A percentile compares a stretch with the other conserved stretches of the same genome.
Conservation (phyloP, 2,329 filamentous ascomycete species). For the Colletotrichum neosansevieriae region DNA sequence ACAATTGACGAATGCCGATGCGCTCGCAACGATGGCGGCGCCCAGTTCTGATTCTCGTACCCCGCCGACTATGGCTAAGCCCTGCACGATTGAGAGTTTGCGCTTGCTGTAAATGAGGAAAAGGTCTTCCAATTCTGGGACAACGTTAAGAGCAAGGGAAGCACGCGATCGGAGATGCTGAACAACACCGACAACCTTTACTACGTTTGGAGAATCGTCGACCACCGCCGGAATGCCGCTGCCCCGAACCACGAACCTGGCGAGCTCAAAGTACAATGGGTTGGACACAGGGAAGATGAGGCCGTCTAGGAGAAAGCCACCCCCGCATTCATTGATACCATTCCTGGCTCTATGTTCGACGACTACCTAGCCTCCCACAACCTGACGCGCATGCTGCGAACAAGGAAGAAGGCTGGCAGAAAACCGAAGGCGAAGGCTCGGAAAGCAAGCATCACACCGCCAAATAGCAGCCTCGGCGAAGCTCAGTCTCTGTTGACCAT, state of each 20-base stretch:
- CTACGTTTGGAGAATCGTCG: background rate
- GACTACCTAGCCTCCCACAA: background rate
- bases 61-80: background rate
- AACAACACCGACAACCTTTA: background rate
- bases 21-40: background rate
- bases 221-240: background rate
- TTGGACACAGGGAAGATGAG: conserved; percentile 3
- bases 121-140: background rate
- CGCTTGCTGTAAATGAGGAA: background rate
- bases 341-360: background rate
- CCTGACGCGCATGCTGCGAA: conserved; percentile 1
- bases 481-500: background rate
- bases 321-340: background rate
- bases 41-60: background rate
- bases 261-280: background rate
- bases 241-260: background rate
- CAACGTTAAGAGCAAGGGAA: background rate
- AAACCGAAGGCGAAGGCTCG: background rate
- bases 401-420: background rate
- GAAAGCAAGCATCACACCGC: background rate
- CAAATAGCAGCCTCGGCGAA: background rate
- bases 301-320: background rate
- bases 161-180: background rate
- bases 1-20: background rate
- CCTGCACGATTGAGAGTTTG: conserved; percentile 1